Percentiles rank a stretch among this genome's conserved stretches.
phyloP scores from a whole-genome alignment of 2,329 filamentous ascomycete genomes.

The Talaromyces sp. region DNA sequence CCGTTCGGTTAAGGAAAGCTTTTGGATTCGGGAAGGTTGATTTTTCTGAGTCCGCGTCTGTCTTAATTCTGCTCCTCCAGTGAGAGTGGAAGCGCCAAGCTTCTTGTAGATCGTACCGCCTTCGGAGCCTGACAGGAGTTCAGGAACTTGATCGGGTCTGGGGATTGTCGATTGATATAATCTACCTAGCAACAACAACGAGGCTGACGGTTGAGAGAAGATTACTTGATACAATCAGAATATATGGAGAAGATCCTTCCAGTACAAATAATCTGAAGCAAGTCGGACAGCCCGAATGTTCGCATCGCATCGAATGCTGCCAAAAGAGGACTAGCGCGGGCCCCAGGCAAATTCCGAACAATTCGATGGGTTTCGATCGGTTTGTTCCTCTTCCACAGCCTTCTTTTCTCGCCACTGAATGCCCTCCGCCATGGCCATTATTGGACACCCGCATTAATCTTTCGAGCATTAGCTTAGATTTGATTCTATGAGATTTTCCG shows the following conservation, averaged over 20 bases:
- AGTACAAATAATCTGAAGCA: constrained; percentile 1
- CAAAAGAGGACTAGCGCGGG: constrained; percentile 12
- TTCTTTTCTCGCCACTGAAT: constrained; percentile 1
- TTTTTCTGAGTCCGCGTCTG: neutral
- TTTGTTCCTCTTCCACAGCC: constrained; percentile 11
- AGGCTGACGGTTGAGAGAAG: neutral
- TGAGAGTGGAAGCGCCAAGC: constrained; percentile 7
- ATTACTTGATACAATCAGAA: neutral
- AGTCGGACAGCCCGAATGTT: constrained; percentile 10
- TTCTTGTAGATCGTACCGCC: constrained; percentile 10
- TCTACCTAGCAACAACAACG: neutral
- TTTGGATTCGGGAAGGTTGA: neutral
- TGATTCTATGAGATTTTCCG: neutral
- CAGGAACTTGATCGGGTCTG: neutral
- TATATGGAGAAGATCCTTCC: neutral
- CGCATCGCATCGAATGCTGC: neutral
- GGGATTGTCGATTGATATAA: neutral
- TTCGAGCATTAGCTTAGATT: neutral
- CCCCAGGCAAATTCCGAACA: constrained; percentile 12
- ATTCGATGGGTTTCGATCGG: constrained; percentile 17
- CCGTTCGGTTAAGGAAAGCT: constrained; percentile 4
- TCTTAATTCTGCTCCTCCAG: neutral
- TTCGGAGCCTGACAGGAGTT: neutral
- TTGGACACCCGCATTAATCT: neutral
- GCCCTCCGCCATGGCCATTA: neutral